Evolutionary conservation across 2,329 filamentous ascomycete genomes (phyloP), one percentile per base, ranked within the genome.

Genomic region (Ophiosphaerella herpotricha): DNA sequence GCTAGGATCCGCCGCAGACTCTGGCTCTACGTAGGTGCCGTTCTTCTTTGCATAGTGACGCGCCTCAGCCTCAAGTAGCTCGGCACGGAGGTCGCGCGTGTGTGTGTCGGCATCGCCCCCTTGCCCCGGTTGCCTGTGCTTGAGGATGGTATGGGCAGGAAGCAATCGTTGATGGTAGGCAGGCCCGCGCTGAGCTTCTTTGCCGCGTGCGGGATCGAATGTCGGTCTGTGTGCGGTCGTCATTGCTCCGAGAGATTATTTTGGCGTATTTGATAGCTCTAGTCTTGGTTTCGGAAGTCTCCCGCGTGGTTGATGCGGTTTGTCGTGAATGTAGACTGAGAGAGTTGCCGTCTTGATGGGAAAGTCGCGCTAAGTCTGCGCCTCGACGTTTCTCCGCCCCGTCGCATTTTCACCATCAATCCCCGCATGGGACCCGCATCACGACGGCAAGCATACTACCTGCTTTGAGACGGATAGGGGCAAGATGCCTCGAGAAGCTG

Each of bases 141-240:
- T 99, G 70, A 99, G 86, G 58, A 90, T 87, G 11, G 90, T 97
- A 74, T 99, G 89, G 29, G 94, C 94, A 31, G 94, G 93, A 12
- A 97, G 86, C 13, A 97, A 88, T 64, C 94, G 89, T 76, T 97
- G 93, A 73, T 99, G 94, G 79, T 97, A 97, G 64, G 91, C 93
- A 42, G 91, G 90, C 40, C 94, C 94, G 67, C 91, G 88, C 52
- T 91, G 88, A 66, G 92, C 91, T 76, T 99, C 94, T 81, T 97
- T 97, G 72, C 94, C 94, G 71, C 88, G 86, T 83, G 92, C 90
- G 59, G 94, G 94, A 74, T 99, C 94, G 71, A 99, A 99, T 0
- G 94, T 99, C 48, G 94, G 94, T 77, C 94, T 89, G 72, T 87
- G 85, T 50, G 85, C 85, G 76, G 75, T 77, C 33, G 72, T 75